Evolutionary conservation across 1,284 basidiomycete species (phyloP), one percentile per base, ranked within the genome.

Genomic region (Earliella scabrosa): DNA sequence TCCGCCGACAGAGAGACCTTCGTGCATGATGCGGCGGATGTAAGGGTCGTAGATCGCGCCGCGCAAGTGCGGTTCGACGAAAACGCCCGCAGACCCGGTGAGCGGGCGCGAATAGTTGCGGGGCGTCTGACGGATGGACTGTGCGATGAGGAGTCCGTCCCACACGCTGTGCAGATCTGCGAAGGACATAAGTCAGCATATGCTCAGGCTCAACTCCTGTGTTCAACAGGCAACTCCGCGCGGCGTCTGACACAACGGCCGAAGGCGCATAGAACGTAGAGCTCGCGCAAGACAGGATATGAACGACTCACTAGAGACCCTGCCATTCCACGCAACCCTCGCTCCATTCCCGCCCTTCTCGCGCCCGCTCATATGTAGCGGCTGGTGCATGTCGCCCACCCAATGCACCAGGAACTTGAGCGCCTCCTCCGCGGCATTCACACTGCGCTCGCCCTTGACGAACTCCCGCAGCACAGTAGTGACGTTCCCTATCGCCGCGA

Each of bases 351-450:
- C 95, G 2, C 95, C 95, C 29, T 89, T 80, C 60, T 92, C 87
- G 16, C 93, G 78, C 2, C 93, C 93, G 0, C 91, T 90, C 39
- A 97, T 80, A 71, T 98, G 95, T 47, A 97, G 77, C 9, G 95
- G 95, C 82, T 91, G 89, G 68, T 97, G 95, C 79, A 96, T 79
- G 68, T 97, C 95, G 0, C 95, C 95, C 9, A 96, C 59, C 61
- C 94, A 95, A 70, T 98, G 95, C 34, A 95, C 83, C 46, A 98
- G 77, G 77, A 97, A 97, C 69, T 93, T 91, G 67, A 97, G 78
- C 2, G 93, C 90, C 67, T 89, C 87, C 63, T 81, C 79, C 4
- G 80, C 21, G 41, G 56, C 56, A 45, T 61, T 46, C 46, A 56
- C 47, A 40, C 60, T 47, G 35, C 57, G 43, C 49, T 56, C 57